Evolutionary conservation across 2,329 filamentous ascomycete species (phyloP).

Genomic region (Trichoderma arundinaceum): DNA sequence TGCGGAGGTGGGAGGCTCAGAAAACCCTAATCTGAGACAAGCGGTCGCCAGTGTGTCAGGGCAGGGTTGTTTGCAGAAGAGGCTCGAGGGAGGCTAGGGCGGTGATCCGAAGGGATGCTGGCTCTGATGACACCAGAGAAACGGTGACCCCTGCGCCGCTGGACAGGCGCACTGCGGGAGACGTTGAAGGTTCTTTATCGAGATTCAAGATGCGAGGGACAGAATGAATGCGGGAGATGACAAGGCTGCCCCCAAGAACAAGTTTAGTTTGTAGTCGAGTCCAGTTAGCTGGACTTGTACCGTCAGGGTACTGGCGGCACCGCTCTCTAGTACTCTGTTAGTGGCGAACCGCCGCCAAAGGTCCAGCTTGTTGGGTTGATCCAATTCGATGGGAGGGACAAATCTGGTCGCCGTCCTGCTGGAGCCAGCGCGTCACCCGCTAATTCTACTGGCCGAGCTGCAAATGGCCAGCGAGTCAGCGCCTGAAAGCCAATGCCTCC

Average conservation of each 20-base stretch:
- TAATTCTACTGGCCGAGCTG: constrained; percentile 43
- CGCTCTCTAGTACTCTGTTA: constrained; percentile 5
- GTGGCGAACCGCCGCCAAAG: constrained; percentile 25
- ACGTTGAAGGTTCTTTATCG: constrained; percentile 7
- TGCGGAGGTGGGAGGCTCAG: constrained; percentile 31
- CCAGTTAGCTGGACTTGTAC: not conserved
- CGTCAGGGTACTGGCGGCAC: not conserved
- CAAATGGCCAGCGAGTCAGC: constrained; percentile 42
- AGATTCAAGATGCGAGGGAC: constrained; percentile 20
- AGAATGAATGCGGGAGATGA: constrained; percentile 22
- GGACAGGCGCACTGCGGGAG: not conserved
- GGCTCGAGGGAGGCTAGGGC: constrained; percentile 24
- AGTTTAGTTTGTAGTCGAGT: constrained; percentile 13
- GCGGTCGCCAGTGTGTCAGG: constrained; percentile 30
- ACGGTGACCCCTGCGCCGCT: constrained; percentile 18
- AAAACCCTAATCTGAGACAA: constrained; percentile 33
- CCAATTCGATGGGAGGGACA: constrained; percentile 2
- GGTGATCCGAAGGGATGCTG: constrained; percentile 27
- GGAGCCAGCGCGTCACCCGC: constrained; percentile 46
- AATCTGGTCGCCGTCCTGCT: constrained; percentile 33
- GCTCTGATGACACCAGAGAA: constrained; percentile 1
- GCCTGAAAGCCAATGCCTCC: constrained; percentile 24
- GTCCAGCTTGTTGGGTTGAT: constrained; percentile 10
- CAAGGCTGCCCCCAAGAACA: constrained; percentile 16
- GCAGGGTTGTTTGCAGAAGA: constrained; percentile 26